These are phyloP conservation scores for Alternaria conjuncta DNA, from an alignment of 2,329 filamentous ascomycete species.

Conservation along the genomic window DNA sequence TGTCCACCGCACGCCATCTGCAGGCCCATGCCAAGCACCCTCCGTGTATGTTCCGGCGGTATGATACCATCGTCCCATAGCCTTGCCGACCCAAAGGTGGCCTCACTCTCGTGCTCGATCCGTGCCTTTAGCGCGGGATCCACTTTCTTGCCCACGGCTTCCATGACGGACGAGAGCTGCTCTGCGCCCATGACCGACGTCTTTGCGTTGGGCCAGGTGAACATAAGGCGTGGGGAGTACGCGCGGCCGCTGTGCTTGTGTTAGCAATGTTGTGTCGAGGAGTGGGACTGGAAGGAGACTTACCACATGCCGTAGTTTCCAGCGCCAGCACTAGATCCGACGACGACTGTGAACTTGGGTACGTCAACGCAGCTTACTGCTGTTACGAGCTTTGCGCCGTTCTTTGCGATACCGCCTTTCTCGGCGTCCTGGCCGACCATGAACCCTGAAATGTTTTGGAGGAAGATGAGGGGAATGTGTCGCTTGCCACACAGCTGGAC, in stretches of 20 bases:
- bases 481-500: slow-evolving; percentile 93
- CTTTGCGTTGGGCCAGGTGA: slow-evolving; percentile 98
- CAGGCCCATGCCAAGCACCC: slow-evolving; percentile 57
- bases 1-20: slow-evolving; percentile 54
- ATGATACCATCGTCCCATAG: slow-evolving; percentile 75
- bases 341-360: slow-evolving; percentile 94
- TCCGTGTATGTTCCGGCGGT: slow-evolving; percentile 56
- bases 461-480: slow-evolving; percentile 85
- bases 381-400: slow-evolving; percentile 94
- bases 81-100: slow-evolving; percentile 84
- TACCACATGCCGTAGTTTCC: slow-evolving; percentile 98
- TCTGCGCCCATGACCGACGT: slow-evolving; percentile 96
- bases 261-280: background rate
- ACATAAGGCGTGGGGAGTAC: slow-evolving; percentile 88
- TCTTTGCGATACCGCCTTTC: slow-evolving; percentile 94
- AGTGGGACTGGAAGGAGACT: slow-evolving; percentile 34
- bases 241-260: slow-evolving; percentile 71
- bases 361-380: slow-evolving; percentile 93
- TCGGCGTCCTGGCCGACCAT: slow-evolving; percentile 96
- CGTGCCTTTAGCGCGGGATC: slow-evolving; percentile 81
- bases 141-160: slow-evolving; percentile 82
- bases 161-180: slow-evolving; percentile 92
- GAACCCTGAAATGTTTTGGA: slow-evolving; percentile 97
- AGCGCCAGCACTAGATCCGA: slow-evolving; percentile 91
- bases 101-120: slow-evolving; percentile 90